Percentiles rank a stretch among this genome's conserved stretches.
phyloP scores from a whole-genome alignment of 2,329 filamentous ascomycete genomes.

The Aspergillus sp. region DNA sequence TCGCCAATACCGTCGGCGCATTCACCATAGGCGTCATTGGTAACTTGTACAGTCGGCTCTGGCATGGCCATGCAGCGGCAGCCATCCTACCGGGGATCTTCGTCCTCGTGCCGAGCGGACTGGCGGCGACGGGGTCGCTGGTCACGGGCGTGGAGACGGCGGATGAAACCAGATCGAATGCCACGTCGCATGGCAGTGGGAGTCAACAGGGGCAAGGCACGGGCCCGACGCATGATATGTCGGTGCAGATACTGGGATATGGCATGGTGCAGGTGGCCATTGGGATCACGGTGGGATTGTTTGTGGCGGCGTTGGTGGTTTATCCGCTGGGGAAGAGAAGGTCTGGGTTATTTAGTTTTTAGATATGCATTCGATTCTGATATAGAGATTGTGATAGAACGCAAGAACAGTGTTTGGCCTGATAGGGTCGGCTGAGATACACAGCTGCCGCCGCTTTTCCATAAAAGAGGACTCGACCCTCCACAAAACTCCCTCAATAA shows the following conservation, averaged over 20 bases:
- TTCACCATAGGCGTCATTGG: slow-evolving; percentile 74
- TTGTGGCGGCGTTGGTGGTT: slow-evolving; percentile 46
- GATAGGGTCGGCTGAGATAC: neutral
- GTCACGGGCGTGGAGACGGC: slow-evolving; percentile 58
- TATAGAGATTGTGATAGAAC: neutral
- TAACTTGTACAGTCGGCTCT: slow-evolving; percentile 70
- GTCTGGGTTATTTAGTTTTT: slow-evolving; percentile 48
- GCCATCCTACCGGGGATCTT: slow-evolving; percentile 87
- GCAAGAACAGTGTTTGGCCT: neutral
- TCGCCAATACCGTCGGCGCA: slow-evolving; percentile 75
- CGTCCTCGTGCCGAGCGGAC: slow-evolving; percentile 60
- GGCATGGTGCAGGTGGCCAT: slow-evolving; percentile 51
- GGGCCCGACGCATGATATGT: slow-evolving; percentile 26
- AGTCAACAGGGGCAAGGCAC: neutral
- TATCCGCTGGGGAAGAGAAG: slow-evolving; percentile 49
- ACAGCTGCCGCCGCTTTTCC: too few relatives aligned
- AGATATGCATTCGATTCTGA: neutral
- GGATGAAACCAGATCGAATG: slow-evolving; percentile 49
- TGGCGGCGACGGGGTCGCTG: slow-evolving; percentile 53
- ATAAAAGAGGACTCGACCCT: too few relatives aligned
- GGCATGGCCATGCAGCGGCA: slow-evolving; percentile 78
- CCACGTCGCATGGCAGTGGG: slow-evolving; percentile 8
- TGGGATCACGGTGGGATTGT: slow-evolving; percentile 48
- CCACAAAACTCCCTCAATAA: too few relatives aligned
- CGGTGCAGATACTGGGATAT: slow-evolving; percentile 45